Evolutionary conservation across 345 rosid genomes (phyloP).

Genomic region (Brassica nigra): DNA sequence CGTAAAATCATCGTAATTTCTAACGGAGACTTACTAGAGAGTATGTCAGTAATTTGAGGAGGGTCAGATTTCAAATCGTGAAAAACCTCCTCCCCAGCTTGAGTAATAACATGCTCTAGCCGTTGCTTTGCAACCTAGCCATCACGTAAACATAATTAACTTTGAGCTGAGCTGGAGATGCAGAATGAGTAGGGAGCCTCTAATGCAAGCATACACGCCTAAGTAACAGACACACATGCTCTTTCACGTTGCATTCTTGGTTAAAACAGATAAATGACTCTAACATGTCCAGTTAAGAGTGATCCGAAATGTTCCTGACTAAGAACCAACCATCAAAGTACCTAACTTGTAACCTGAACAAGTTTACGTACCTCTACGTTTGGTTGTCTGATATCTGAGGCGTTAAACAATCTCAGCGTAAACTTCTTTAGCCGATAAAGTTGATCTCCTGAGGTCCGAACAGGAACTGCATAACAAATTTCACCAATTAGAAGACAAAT

Average conservation of each 20-base stretch:
- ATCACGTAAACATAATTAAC: conserved; percentile 33
- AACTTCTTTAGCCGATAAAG: conserved; percentile 89
- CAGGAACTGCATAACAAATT: conserved; percentile 68
- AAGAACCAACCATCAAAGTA: conserved; percentile 7
- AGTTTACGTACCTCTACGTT: conserved; percentile 62
- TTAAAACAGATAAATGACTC: neutral
- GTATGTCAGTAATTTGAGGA: conserved; percentile 58
- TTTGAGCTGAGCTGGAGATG: neutral
- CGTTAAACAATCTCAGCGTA: conserved; percentile 77
- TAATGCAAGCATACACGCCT: conserved; percentile 8
- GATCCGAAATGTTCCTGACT: conserved; percentile 1
- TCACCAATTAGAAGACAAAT: neutral
- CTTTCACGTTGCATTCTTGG: neutral
- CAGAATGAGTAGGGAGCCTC: conserved; percentile 1
- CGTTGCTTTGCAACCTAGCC: conserved; percentile 76
- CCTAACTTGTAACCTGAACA: neutral
- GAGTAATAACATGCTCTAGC: conserved; percentile 68
- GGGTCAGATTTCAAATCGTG: conserved; percentile 60
- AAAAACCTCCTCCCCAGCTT: conserved; percentile 68
- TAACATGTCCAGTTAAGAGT: neutral
- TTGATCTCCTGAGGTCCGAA: conserved; percentile 94
- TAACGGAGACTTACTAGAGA: conserved; percentile 56
- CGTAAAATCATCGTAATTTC: neutral
- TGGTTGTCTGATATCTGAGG: conserved; percentile 75
- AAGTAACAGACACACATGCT: conserved; percentile 1